These are phyloP conservation scores for Alternaria arborescens DNA, from an alignment of 2,329 filamentous ascomycete genomes.

Conservation along the genomic window DNA sequence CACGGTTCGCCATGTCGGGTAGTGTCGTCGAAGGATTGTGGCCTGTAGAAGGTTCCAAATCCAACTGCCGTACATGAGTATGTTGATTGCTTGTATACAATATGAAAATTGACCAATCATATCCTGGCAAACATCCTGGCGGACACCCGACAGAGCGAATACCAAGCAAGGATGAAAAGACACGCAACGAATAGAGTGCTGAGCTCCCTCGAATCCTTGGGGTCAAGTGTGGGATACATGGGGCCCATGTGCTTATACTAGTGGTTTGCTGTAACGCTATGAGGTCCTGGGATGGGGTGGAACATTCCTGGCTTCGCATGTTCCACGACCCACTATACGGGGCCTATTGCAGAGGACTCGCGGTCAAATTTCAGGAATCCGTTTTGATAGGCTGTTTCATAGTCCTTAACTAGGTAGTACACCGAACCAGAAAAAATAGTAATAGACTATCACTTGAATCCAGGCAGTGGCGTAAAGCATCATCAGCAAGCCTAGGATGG, in stretches of 20 bases:
- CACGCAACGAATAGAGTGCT: background rate
- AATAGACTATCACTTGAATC: background rate
- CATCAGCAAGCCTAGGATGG: background rate
- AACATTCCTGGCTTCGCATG: background rate
- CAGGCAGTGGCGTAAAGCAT: background rate
- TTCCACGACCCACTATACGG: background rate
- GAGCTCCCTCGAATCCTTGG: background rate
- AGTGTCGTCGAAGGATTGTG: background rate
- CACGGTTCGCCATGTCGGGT: background rate
- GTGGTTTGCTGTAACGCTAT: background rate
- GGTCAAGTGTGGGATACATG: background rate
- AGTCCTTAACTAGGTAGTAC: too few species aligned
- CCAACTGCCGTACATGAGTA: conserved; percentile 8
- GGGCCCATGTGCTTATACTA: background rate
- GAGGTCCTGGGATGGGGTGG: background rate
- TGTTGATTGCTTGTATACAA: conserved; percentile 6
- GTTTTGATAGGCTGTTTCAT: background rate
- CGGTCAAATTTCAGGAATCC: background rate
- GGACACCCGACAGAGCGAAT: background rate
- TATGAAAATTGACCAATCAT: background rate
- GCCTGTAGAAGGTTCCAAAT: background rate
- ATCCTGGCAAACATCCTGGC: background rate
- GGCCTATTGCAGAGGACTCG: background rate
- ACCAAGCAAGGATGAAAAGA: background rate
- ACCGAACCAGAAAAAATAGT: background rate